Conservation (phyloP, 1,139 yeast genomes). For the Yamadazyma conglobata region DNA sequence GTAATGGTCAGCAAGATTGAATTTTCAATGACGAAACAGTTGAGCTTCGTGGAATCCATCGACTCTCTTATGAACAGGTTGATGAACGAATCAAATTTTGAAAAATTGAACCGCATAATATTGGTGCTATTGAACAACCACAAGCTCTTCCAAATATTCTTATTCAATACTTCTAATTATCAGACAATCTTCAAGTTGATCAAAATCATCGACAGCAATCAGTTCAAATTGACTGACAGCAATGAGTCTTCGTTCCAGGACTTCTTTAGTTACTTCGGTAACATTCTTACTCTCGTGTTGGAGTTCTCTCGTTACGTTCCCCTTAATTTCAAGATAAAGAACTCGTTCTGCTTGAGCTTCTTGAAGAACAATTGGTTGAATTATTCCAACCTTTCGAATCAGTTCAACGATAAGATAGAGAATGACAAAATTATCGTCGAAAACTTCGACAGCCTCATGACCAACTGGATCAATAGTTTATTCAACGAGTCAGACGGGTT, state of each 20-base stretch:
- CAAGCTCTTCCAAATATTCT: conserved; percentile 39
- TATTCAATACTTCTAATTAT: conserved; percentile 24
- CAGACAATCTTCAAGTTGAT: conserved; percentile 25
- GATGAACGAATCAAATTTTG: conserved; percentile 34
- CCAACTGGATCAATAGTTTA: conserved; percentile 77
- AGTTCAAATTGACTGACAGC: conserved; percentile 32
- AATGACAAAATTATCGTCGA: conserved; percentile 31
- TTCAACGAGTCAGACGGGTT: conserved; percentile 82
- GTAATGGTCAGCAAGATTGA: conserved; percentile 26
- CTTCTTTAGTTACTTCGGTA: conserved; percentile 64
- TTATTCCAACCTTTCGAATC: conserved; percentile 28
- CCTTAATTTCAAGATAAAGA: conserved; percentile 21
- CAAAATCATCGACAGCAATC: conserved; percentile 32
- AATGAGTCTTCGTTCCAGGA: conserved; percentile 66
- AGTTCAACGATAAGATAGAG: conserved; percentile 14
- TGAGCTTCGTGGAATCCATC: conserved; percentile 35
- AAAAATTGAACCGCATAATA: conserved; percentile 48
- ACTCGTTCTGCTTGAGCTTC: conserved; percentile 34
- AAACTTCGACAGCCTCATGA: conserved; percentile 48
- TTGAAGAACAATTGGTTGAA: conserved; percentile 33
- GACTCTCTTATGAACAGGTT: conserved; percentile 35
- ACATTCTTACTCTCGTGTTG: conserved; percentile 49
- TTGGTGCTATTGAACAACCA: conserved; percentile 42
- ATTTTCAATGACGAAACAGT: conserved; percentile 37
- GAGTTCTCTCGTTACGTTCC: conserved; percentile 43